Percentiles rank a stretch among this genome's conserved stretches.
phyloP scores from a whole-genome alignment of 345 rosid genomes.

The Camelina laxa region DNA sequence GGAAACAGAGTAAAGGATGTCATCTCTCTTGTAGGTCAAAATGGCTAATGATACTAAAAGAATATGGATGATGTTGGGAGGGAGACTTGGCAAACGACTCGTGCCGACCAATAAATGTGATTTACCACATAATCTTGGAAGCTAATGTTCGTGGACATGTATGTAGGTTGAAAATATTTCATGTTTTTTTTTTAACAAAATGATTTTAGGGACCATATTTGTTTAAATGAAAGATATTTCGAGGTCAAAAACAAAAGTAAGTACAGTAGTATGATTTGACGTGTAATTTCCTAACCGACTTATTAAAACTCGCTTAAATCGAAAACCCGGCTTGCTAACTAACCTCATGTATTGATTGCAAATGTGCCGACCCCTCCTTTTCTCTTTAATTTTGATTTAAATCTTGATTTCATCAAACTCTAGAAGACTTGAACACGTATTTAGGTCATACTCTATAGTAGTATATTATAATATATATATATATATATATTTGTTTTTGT shows the following conservation, averaged over 20 bases:
- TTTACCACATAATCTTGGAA: background rate
- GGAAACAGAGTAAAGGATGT: background rate
- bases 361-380: background rate
- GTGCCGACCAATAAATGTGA: slow-evolving; percentile 41
- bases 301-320: slow-evolving; percentile 1
- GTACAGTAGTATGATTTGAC: slow-evolving; percentile 14
- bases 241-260: background rate
- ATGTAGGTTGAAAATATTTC: background rate
- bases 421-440: background rate
- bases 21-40: background rate
- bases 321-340: slow-evolving; percentile 9
- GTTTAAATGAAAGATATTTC: background rate
- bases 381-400: background rate
- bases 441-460: too few species aligned
- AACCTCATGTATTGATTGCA: slow-evolving; percentile 32
- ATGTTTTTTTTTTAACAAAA: background rate
- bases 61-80: background rate
- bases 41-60: background rate
- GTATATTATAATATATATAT: too few species aligned
- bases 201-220: background rate
- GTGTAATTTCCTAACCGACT: slow-evolving; percentile 15
- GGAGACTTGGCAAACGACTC: slow-evolving; percentile 20
- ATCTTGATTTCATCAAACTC: background rate
- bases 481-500: background rate
- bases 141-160: background rate